Evolutionary conservation across 2,329 filamentous ascomycete genomes (phyloP), one percentile per base, ranked within the genome.

Genomic region (Fusarium sp.): DNA sequence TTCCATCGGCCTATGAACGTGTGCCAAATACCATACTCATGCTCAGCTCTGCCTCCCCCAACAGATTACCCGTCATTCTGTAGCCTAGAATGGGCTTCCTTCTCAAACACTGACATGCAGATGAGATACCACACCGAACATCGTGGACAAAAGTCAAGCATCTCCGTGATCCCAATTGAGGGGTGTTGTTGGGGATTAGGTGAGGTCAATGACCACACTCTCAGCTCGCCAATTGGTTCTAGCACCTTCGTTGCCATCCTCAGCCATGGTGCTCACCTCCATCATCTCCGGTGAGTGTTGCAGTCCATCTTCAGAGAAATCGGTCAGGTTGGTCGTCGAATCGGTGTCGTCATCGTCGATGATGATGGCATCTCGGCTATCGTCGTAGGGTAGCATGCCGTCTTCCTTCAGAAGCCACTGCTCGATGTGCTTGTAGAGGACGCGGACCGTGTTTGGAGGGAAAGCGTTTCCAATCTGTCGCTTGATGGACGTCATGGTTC

Each of bases 401-500:
- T 88, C 86, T 18, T 81, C 73, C 1, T 75, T 66, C 13, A 85
- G 75, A 1, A 88, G 73, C 79, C 82, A 85, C 7, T 75, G 66
- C 16, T 82, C 77, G 8, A 88, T 71, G 53, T 86, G 83, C n/a
- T 76, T 74, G 65, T 84, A 87, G 0, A 88, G 72, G 0, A 83
- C 77, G 25, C 79, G 78, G 3, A 87, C 87, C 0, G 85, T 84
- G 27, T 80, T 80, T 0, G 91, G 87, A 0, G 93, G 91, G 14
- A 95, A 93, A 0, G 92, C 92, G 73, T 96, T 95, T 0, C 92
- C 92, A 67, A 95, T 91, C 75, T 93, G 91, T 67, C 82, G 85
- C 69, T 85, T 85, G 14, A 87, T 79, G 13, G 74, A 77, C 0
- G 76, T 79, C 16, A 77, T 76, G 0, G 77, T 81, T 0, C 79